A percentile compares a stretch with the other conserved stretches of the same genome.
These are phyloP conservation scores for Xerophyta viscosa DNA, from an alignment of 106 monocot genomes.

Conservation along the genomic window DNA sequence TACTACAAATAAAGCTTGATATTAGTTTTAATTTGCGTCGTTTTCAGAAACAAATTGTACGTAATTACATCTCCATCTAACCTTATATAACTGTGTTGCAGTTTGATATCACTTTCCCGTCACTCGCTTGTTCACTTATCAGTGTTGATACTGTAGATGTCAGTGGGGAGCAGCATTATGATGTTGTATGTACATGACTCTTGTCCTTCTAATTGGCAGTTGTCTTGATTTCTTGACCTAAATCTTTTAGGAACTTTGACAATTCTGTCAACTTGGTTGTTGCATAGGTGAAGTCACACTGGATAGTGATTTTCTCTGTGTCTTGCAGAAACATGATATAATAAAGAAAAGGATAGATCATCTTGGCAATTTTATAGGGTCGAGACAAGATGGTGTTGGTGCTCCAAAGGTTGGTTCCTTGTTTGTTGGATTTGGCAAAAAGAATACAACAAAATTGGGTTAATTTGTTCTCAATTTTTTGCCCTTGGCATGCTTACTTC, in stretches of 20 bases:
- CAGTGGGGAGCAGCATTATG: conserved; percentile 94
- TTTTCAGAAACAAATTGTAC: background rate
- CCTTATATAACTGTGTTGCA: conserved; percentile 32
- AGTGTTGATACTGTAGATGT: conserved; percentile 92
- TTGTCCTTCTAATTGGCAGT: background rate
- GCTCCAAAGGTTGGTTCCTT: conserved; percentile 67
- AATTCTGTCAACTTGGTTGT: background rate
- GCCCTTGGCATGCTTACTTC: too few relatives aligned
- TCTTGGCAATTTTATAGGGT: conserved; percentile 71
- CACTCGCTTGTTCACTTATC: conserved; percentile 82
- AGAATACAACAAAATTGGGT: too few relatives aligned
- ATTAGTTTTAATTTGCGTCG: background rate
- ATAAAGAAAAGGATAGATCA: conserved; percentile 77
- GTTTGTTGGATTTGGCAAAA: too few relatives aligned
- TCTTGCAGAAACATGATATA: conserved; percentile 86
- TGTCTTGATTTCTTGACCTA: too few relatives aligned
- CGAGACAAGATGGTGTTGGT: conserved; percentile 73
- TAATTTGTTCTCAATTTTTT: too few relatives aligned
- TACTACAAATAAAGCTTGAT: background rate
- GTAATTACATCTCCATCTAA: background rate
- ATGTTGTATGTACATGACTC: conserved; percentile 56
- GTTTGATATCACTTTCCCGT: conserved; percentile 95
- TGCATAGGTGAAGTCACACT: background rate
- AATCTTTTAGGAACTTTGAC: too few relatives aligned
- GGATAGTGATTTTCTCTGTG: conserved; percentile 2